A percentile compares a stretch with the other conserved stretches of the same genome.
phyloP scores from a whole-genome alignment of 257 asterid species.

The Penstemon eatonii region DNA sequence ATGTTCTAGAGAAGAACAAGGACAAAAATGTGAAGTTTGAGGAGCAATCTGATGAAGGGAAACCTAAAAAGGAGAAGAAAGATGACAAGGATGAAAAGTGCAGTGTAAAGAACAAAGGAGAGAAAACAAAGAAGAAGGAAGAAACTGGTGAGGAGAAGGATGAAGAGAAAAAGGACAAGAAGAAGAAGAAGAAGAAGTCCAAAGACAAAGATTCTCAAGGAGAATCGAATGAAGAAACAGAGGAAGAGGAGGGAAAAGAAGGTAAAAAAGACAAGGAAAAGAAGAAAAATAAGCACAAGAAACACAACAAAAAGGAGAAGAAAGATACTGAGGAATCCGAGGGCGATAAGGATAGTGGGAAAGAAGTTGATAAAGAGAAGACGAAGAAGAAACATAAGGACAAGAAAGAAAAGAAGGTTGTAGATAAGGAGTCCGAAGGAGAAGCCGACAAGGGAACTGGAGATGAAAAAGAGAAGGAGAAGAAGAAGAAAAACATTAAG shows the following conservation, averaged over 20 bases:
- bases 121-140: conserved; percentile 5
- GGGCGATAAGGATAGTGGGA: neutral
- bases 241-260: conserved; percentile 24
- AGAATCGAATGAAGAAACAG: conserved; percentile 19
- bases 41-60: conserved; percentile 24
- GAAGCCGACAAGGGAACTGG: conserved; percentile 5
- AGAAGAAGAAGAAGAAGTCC: conserved; percentile 22
- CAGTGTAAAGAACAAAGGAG: neutral
- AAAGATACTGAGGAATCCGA: neutral
- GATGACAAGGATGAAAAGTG: conserved; percentile 1
- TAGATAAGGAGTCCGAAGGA: neutral
- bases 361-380: conserved; percentile 12
- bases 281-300: conserved; percentile 23
- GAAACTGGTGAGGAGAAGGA: conserved; percentile 7
- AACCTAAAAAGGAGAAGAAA: conserved; percentile 25
- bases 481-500: conserved; percentile 23
- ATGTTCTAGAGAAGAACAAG: conserved; percentile 13
- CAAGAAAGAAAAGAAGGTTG: conserved; percentile 16
- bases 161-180: conserved; percentile 19
- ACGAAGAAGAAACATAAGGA: conserved; percentile 9
- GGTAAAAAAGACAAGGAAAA: conserved; percentile 24
- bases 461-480: conserved; percentile 17
- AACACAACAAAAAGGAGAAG: conserved; percentile 6
- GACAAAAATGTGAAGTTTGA: conserved; percentile 22
- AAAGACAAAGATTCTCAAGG: conserved; percentile 2